These are phyloP conservation scores for Lactarius indigo DNA, from an alignment of 768 basidiomycete species.

Conservation along the genomic window DNA sequence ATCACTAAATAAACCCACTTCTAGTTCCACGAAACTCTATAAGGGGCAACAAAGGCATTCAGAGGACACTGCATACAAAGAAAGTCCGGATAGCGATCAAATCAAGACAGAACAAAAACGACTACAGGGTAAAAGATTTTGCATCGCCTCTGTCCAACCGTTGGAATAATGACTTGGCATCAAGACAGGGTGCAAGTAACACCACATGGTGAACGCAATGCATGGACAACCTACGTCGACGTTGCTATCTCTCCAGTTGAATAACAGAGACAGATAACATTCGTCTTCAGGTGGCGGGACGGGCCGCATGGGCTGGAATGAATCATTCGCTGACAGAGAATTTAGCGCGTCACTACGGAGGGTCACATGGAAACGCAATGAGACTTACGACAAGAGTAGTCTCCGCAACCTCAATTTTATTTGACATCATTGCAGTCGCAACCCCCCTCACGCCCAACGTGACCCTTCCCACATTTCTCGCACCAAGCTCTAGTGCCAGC, in stretches of 20 bases:
- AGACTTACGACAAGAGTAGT: not conserved
- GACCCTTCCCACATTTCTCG: slow-evolving; percentile 31
- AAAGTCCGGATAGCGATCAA: slow-evolving; percentile 3
- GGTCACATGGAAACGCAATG: not conserved
- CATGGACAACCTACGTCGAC: slow-evolving; percentile 22
- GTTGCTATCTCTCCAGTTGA: slow-evolving; percentile 29
- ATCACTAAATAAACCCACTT: not conserved
- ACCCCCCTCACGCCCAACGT: slow-evolving; percentile 24
- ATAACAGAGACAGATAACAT: slow-evolving; percentile 27
- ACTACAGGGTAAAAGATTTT: not conserved
- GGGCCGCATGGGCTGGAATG: slow-evolving; percentile 15
- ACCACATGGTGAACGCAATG: slow-evolving; percentile 16
- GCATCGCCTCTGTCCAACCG: slow-evolving; percentile 9
- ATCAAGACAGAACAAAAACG: slow-evolving; percentile 2
- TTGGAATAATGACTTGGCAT: slow-evolving; percentile 4
- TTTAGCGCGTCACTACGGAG: not conserved
- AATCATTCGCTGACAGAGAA: not conserved
- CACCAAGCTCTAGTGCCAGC: slow-evolving; percentile 23
- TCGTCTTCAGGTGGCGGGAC: slow-evolving; percentile 28
- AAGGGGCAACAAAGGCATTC: not conserved
- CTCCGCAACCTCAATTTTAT: slow-evolving; percentile 34
- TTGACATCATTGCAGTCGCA: slow-evolving; percentile 58
- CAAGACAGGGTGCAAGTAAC: not conserved
- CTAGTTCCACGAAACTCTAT: slow-evolving; percentile 6
- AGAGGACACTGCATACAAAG: not conserved